Base-by-base conservation (phyloP, 208 protist species). In the Trypanosoma avium region DNA sequence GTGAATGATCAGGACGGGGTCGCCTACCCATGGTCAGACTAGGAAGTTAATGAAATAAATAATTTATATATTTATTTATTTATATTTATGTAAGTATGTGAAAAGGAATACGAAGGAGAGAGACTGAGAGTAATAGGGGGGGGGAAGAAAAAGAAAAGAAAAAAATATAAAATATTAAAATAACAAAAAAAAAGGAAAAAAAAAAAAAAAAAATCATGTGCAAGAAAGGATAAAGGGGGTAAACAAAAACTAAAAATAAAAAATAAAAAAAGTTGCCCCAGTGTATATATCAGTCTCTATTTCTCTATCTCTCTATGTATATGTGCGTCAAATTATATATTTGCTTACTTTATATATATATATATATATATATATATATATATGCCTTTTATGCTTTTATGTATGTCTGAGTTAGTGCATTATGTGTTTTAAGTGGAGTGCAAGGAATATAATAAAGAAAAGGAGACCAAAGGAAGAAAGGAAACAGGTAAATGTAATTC, bases 1-100 rank as follows among this genome's bases (percentile, higher is more conserved):
- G 48, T 84, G 53, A 75, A 66, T 43, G 88, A 94, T 46, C 82
- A 82, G 0, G 88, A 94, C 29, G 88, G 73, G 27, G 77, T 52
- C 30, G 38, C 82, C 27, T 94, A 82, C 61, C 88, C 88, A 13
- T 94, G 88, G 88, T 27, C 62, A 0, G 63, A 88, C 35, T 79
- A 59, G 61, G 57, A 46, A 24, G 36, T 27, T 13, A 15, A 49
- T 19, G 49, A 59, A 29, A 13, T n/a, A 27, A 35, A 12, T 35
- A 38, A 62, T 21, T 30, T 60, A 59, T 64, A 26, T 58, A 60
- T 66, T n/a, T 38, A 58, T 40, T 65, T 72, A 55, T 46, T 55
- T 53, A 46, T 63, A 52, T 24, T 24, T 52, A 19, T 42, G 10
- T 40, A 26, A 24, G 40, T 30, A 30, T 32, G 56, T 8, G n/a